Percentiles rank a stretch among this genome's conserved stretches.
Conservation (phyloP, 371 early-diverging fungal genomes). For the Funneliformis caledonium region DNA sequence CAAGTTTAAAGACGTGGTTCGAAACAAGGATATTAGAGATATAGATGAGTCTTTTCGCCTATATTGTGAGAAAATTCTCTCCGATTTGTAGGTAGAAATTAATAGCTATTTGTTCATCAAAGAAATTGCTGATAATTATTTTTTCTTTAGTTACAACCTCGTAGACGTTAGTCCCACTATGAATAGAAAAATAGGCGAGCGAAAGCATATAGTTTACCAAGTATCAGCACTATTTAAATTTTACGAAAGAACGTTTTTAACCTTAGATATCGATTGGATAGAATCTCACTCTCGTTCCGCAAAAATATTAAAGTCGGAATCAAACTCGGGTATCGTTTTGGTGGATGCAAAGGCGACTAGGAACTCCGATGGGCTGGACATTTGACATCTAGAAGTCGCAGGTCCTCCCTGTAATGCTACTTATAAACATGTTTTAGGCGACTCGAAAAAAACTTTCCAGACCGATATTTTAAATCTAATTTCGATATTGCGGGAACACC, state of each 20-base stretch:
- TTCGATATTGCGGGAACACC: conserved; percentile 15
- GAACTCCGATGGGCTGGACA: conserved; percentile 9
- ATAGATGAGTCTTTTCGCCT: conserved; percentile 20
- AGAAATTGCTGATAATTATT: conserved; percentile 2
- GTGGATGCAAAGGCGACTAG: conserved; percentile 39
- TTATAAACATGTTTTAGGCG: conserved; percentile 4
- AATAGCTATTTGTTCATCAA: conserved; percentile 29
- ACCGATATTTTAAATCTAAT: conserved; percentile 22
- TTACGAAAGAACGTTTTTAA: conserved; percentile 33
- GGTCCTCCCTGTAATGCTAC: conserved; percentile 20
- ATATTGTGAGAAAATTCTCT: conserved; percentile 30
- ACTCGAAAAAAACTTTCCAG: conserved; percentile 22
- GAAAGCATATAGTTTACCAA: conserved; percentile 26
- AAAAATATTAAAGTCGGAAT: conserved; percentile 30
- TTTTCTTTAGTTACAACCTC: conserved; percentile 26
- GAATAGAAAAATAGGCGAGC: conserved; percentile 28
- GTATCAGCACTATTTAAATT: conserved; percentile 39
- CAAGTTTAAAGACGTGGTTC: conserved; percentile 13
- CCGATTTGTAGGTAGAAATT: conserved; percentile 22
- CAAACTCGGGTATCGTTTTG: conserved; percentile 32
- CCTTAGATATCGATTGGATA: conserved; percentile 37
- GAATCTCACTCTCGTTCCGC: background rate
- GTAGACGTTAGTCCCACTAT: conserved; percentile 7
- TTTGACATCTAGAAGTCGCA: conserved; percentile 30
- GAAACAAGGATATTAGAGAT: conserved; percentile 8